These are phyloP conservation scores for Parietaria judaica DNA, from an alignment of 306 rosid genomes.

Conservation along the genomic window DNA sequence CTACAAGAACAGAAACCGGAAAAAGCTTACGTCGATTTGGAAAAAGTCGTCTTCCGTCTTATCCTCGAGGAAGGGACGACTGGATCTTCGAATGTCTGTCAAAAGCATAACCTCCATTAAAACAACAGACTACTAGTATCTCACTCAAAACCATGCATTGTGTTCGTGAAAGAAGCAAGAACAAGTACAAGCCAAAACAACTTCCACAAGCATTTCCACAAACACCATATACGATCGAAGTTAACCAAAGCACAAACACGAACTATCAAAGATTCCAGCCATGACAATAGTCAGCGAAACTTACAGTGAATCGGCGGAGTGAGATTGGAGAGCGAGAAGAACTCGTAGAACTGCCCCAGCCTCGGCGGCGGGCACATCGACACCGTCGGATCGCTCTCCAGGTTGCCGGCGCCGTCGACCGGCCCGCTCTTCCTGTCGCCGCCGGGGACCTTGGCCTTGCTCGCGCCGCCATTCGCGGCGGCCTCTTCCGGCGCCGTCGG, in stretches of 20 bases:
- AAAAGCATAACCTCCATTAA: constrained; percentile 9
- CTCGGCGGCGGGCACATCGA: constrained; percentile 79
- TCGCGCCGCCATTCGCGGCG: not conserved
- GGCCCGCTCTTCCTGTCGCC: constrained; percentile 25
- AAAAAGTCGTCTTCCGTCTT: constrained; percentile 81
- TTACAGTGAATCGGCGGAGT: constrained; percentile 84
- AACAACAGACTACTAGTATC: not conserved
- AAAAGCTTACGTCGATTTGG: constrained; percentile 75
- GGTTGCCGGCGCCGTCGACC: constrained; percentile 8
- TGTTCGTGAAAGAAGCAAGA: no score
- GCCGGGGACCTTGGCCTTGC: constrained; percentile 1
- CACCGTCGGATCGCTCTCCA: constrained; percentile 30
- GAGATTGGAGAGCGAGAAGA: constrained; percentile 79
- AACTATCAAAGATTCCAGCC: no score
- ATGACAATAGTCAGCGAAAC: constrained; percentile 1
- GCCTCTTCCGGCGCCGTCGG: constrained; percentile 23
- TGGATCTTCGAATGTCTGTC: constrained; percentile 83
- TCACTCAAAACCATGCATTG: no score
- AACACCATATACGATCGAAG: not conserved
- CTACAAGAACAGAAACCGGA: no score
- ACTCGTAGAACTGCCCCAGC: constrained; percentile 84
- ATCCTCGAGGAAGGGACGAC: constrained; percentile 80
- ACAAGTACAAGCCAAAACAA: not conserved
- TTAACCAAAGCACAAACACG: no score
- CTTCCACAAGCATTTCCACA: constrained; percentile 1